Evolutionary conservation across 495 filamentous ascomycete genomes (phyloP).

Genomic region (Tuber magnatum): DNA sequence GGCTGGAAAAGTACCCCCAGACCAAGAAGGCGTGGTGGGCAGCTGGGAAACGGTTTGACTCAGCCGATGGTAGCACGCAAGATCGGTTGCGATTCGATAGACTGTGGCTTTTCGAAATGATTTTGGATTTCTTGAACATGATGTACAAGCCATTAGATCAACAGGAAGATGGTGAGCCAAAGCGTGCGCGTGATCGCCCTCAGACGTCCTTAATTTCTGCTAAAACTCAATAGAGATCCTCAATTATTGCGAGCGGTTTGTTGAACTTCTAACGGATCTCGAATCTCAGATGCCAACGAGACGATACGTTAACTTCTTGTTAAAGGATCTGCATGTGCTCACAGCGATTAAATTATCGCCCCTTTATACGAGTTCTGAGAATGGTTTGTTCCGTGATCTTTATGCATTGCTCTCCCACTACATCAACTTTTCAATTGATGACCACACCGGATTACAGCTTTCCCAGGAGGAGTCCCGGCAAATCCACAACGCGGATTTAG

Average conservation of each 20-base stretch:
- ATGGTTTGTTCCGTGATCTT: conserved; percentile 75
- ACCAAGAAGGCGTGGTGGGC: conserved; percentile 88
- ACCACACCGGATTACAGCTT: conserved; percentile 73
- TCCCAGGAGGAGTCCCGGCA: conserved; percentile 68
- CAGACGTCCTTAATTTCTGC: conserved; percentile 1
- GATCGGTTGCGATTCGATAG: conserved; percentile 82
- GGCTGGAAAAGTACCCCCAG: conserved; percentile 60
- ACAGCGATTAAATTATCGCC: conserved; percentile 73
- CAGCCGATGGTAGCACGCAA: conserved; percentile 71
- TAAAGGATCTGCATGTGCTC: conserved; percentile 86
- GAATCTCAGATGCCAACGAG: conserved; percentile 90
- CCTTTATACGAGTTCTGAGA: conserved; percentile 64
- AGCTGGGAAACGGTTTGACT: conserved; percentile 74
- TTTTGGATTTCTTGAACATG: conserved; percentile 71
- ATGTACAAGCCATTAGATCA: conserved; percentile 51
- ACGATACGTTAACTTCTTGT: conserved; percentile 82
- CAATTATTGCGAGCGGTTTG: conserved; percentile 81
- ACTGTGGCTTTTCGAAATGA: conserved; percentile 82
- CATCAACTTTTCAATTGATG: conserved; percentile 79
- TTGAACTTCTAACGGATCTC: conserved; percentile 85
- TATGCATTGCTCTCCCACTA: conserved; percentile 74
- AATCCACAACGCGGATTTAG: conserved; percentile 64
- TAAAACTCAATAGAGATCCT: conserved; percentile 54
- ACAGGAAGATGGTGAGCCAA: conserved; percentile 23
- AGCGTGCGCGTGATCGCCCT: conserved; percentile 17